Evolutionary conservation across 2,329 filamentous ascomycete species (phyloP).

Genomic region (Sphaerostilbella broomeana): DNA sequence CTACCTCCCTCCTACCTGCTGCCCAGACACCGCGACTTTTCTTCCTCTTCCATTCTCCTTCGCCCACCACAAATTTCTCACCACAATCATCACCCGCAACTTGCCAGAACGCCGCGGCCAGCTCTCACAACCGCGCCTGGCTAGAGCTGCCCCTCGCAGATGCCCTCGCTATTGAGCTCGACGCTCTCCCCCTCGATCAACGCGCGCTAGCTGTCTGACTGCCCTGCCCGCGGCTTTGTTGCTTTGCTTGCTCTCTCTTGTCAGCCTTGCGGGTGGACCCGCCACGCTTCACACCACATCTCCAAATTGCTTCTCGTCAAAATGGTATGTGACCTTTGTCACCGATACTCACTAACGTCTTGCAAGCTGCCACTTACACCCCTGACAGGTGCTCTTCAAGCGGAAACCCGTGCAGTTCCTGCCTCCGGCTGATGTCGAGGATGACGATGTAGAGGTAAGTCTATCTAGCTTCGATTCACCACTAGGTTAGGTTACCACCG

Average conservation of each 20-base stretch:
- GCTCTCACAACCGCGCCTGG: neutral
- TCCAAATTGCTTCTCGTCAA: constrained; percentile 13
- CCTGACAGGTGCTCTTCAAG: constrained; percentile 53
- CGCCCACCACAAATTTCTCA: constrained; percentile 3
- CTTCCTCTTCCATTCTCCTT: constrained; percentile 2
- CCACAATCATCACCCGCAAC: too few species aligned
- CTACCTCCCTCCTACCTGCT: neutral
- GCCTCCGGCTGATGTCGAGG: constrained; percentile 62
- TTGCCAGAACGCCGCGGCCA: too few species aligned
- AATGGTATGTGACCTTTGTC: constrained; percentile 9
- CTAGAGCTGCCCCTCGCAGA: constrained; percentile 1
- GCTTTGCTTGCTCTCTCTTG: constrained; percentile 1
- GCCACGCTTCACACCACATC: constrained; percentile 1
- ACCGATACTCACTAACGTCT: neutral
- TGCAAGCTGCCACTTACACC: neutral
- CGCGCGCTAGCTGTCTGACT: constrained; percentile 6
- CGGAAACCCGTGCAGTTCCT: constrained; percentile 87
- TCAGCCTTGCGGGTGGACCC: constrained; percentile 3
- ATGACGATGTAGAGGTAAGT: constrained; percentile 77
- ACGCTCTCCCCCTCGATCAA: constrained; percentile 3
- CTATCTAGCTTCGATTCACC: neutral
- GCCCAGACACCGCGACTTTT: constrained; percentile 16
- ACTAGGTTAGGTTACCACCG: neutral
- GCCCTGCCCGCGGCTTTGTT: neutral
- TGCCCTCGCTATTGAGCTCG: constrained; percentile 9